Evolutionary conservation across 2,329 filamentous ascomycete species (phyloP), one percentile per base, ranked within the genome.

Genomic region (Colletotrichum spaethianum): DNA sequence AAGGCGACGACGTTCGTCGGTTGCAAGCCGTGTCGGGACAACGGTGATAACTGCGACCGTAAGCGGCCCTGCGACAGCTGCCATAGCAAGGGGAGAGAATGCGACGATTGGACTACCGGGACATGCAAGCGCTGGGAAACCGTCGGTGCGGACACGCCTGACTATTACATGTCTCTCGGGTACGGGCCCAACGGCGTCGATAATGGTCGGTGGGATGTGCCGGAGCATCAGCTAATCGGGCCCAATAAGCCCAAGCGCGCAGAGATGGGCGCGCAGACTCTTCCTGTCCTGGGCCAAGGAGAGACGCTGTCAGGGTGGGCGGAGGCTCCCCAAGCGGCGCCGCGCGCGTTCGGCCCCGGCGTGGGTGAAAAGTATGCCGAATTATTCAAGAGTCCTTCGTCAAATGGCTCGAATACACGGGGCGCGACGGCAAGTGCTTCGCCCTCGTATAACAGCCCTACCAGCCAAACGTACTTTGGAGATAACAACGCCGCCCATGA

Each of bases 11-110:
- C 36, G 11, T 69, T 74, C 59, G 3, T 18, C 8, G 62, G 55
- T 1, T 75, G 74, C 64, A 23, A 42, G 33, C 50, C 48, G 33
- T 75, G 74, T 26, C 42, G 42, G 8, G 4, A 64, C 3, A 53
- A 62, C 28, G 48, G 42, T 7, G 40, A 61, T 3, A 56, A 38
- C 11, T 84, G 82, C 69, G 82, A 84, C 59, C 78, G 79, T 1
- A 80, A 81, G 64, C 77, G 81, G 26, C 82, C 82, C 1, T 84
- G 82, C 67, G 80, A 83, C 62, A 80, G 77, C 4, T 84, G 82
- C 74, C 66, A 73, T 14, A 26, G 63, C 9, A 42, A 68, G 26
- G 73, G 65, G 1, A 38, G 65, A 12, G 33, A 75, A 11, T 76
- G 76, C 20, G 73, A 77, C 18, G 28, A n/a, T 7, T 75, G 46